Conservation (phyloP, 192 early-diverging fungal genomes). For the Coemansia sp. region DNA sequence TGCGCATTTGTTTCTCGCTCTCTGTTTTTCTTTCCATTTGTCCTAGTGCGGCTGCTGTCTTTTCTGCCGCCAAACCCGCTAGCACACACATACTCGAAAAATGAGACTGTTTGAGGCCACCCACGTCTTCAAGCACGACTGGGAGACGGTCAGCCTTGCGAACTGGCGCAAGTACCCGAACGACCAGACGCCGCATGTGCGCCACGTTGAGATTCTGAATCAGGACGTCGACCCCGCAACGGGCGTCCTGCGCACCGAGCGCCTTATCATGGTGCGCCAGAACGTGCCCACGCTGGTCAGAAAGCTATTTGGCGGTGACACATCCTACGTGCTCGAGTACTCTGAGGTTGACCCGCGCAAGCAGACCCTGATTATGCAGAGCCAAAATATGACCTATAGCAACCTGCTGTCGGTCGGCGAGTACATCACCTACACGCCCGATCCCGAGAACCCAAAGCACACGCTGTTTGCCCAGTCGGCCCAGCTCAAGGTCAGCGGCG, state of each 20-base stretch:
- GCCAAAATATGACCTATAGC: slow-evolving; percentile 86
- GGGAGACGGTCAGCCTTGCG: slow-evolving; percentile 80
- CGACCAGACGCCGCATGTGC: slow-evolving; percentile 87
- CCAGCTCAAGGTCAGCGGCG: slow-evolving; percentile 75
- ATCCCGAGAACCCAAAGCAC: slow-evolving; percentile 58
- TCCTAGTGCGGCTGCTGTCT: neutral
- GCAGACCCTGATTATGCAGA: slow-evolving; percentile 73
- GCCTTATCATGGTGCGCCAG: slow-evolving; percentile 89
- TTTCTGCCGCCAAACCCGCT: slow-evolving; percentile 2
- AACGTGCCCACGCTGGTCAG: slow-evolving; percentile 78
- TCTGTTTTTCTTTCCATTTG: neutral
- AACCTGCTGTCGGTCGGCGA: slow-evolving; percentile 86
- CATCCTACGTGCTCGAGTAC: slow-evolving; percentile 89
- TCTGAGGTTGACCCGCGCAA: slow-evolving; percentile 82
- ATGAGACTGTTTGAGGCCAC: slow-evolving; percentile 90
- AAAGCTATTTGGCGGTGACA: slow-evolving; percentile 70
- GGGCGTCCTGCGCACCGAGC: slow-evolving; percentile 86
- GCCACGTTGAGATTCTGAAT: slow-evolving; percentile 87
- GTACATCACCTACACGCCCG: slow-evolving; percentile 74
- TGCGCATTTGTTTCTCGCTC: neutral
- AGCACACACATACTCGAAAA: neutral
- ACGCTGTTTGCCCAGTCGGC: slow-evolving; percentile 86
- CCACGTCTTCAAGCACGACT: slow-evolving; percentile 81
- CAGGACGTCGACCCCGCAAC: slow-evolving; percentile 80
- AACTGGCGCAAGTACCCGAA: slow-evolving; percentile 99